These are phyloP conservation scores for Arthrobotrys sinensis DNA, from an alignment of 2,329 filamentous ascomycete genomes.

Conservation along the genomic window DNA sequence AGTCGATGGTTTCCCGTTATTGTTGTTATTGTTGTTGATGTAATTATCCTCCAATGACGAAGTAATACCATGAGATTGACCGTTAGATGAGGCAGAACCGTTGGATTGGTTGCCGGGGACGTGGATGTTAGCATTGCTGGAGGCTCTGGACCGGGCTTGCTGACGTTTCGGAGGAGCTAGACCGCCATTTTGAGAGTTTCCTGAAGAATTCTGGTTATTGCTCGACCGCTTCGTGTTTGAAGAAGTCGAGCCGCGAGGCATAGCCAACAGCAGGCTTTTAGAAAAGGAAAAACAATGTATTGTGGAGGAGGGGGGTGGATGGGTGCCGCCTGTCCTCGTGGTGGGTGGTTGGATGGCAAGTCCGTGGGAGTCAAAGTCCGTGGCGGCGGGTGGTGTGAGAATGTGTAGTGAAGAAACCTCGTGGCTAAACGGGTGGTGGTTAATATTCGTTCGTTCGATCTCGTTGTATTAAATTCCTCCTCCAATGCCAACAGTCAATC, in stretches of 20 bases:
- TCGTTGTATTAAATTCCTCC: conserved; percentile 15
- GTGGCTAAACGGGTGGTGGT: conserved; percentile 35
- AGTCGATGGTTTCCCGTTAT: conserved; percentile 29
- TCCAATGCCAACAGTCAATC: conserved; percentile 50
- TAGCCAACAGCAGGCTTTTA: conserved; percentile 58
- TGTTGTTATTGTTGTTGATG: conserved; percentile 5
- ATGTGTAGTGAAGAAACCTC: conserved; percentile 22
- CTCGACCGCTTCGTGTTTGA: conserved; percentile 63
- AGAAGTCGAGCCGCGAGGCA: conserved; percentile 63
- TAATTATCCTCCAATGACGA: conserved; percentile 51
- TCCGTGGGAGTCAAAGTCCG: conserved; percentile 1
- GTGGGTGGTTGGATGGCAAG: conserved; percentile 12
- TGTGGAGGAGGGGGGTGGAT: conserved; percentile 13
- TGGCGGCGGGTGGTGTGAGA: conserved; percentile 19
- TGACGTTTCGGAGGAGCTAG: conserved; percentile 63
- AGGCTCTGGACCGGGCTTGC: conserved; percentile 62
- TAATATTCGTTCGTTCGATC: conserved; percentile 14
- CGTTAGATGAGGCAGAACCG: conserved; percentile 41
- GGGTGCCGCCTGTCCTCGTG: conserved; percentile 28
- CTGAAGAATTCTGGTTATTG: conserved; percentile 61
- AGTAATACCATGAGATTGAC: conserved; percentile 56
- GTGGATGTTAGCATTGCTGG: conserved; percentile 62
- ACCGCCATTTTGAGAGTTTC: conserved; percentile 60
- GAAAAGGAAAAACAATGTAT: conserved; percentile 21
- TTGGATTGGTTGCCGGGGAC: conserved; percentile 38